Evolutionary conservation across 352 stramenopile species (phyloP).

Genomic region (Pythium utonaiense): DNA sequence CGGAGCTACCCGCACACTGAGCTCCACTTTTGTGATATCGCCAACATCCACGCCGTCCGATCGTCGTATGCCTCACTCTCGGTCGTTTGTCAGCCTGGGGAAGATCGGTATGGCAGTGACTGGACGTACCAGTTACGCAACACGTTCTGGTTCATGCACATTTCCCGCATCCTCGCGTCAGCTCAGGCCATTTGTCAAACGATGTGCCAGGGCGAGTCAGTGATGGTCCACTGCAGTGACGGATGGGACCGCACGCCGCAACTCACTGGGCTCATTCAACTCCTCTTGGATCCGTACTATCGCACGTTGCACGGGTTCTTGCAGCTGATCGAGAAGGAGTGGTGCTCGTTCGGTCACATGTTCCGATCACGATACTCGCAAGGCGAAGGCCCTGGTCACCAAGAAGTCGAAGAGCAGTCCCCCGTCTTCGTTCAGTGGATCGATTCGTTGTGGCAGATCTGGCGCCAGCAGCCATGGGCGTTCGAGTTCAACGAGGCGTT

Average conservation of each 20-base stretch:
- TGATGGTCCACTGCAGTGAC: slow-evolving; percentile 99
- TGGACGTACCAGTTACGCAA: slow-evolving; percentile 90
- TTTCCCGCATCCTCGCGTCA: slow-evolving; percentile 93
- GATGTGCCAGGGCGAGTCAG: slow-evolving; percentile 91
- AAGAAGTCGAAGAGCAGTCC: slow-evolving; percentile 96
- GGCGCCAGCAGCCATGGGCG: slow-evolving; percentile 93
- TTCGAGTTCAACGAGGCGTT: slow-evolving; percentile 98
- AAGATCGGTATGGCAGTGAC: slow-evolving; percentile 74
- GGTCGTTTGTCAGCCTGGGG: slow-evolving; percentile 66
- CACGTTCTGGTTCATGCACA: slow-evolving; percentile 97
- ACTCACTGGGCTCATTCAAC: slow-evolving; percentile 92
- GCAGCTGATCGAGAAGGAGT: slow-evolving; percentile 98
- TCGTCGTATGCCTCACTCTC: slow-evolving; percentile 82
- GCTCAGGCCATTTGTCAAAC: slow-evolving; percentile 93
- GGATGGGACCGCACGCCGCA: slow-evolving; percentile 99
- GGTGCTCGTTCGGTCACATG: slow-evolving; percentile 98
- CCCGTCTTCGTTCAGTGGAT: slow-evolving; percentile 99
- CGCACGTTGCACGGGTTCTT: slow-evolving; percentile 95
- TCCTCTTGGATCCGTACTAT: slow-evolving; percentile 98
- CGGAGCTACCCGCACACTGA: slow-evolving; percentile 95
- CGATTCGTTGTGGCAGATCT: slow-evolving; percentile 97
- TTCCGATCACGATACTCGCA: slow-evolving; percentile 96
- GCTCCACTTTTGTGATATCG: slow-evolving; percentile 98
- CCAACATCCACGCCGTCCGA: slow-evolving; percentile 98
- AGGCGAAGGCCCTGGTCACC: slow-evolving; percentile 90